Percentiles rank a stretch among this genome's conserved stretches.
These are phyloP conservation scores for Kuraishia borneana DNA, from an alignment of 805 yeast species.

Conservation along the genomic window DNA sequence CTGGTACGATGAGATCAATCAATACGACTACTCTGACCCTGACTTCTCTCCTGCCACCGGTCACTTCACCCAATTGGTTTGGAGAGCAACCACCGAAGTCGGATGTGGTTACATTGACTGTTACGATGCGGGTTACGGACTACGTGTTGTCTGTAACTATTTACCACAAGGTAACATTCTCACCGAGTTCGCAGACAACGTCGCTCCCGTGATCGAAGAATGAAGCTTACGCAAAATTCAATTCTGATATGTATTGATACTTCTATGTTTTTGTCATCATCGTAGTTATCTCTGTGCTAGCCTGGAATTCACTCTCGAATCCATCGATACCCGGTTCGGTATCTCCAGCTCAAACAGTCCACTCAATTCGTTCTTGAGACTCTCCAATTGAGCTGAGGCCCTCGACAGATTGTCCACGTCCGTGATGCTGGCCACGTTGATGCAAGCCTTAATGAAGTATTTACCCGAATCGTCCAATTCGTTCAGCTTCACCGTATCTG, in stretches of 20 bases:
- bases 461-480: constrained; percentile 40
- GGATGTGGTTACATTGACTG: constrained; percentile 58
- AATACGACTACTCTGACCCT: constrained; percentile 42
- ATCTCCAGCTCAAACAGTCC: constrained; percentile 60
- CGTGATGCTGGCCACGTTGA: constrained; percentile 61
- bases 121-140: constrained; percentile 35
- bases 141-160: constrained; percentile 68
- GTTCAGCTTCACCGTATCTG: constrained; percentile 6
- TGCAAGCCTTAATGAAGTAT: constrained; percentile 51
- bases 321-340: constrained; percentile 77
- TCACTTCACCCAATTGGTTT: constrained; percentile 70
- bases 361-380: constrained; percentile 51
- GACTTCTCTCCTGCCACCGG: constrained; percentile 44
- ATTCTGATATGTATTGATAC: background rate
- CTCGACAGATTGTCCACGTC: constrained; percentile 63
- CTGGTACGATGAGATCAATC: constrained; percentile 59
- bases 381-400: constrained; percentile 52
- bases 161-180: constrained; percentile 65
- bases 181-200: constrained; percentile 13
- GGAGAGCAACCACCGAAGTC: constrained; percentile 48
- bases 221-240: background rate
- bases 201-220: background rate
- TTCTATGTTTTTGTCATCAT: too few relatives aligned
- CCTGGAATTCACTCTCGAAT: constrained; percentile 50
- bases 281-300: too few relatives aligned